Conservation (phyloP, 306 rosid species). For the Trifolium fragiferum region DNA sequence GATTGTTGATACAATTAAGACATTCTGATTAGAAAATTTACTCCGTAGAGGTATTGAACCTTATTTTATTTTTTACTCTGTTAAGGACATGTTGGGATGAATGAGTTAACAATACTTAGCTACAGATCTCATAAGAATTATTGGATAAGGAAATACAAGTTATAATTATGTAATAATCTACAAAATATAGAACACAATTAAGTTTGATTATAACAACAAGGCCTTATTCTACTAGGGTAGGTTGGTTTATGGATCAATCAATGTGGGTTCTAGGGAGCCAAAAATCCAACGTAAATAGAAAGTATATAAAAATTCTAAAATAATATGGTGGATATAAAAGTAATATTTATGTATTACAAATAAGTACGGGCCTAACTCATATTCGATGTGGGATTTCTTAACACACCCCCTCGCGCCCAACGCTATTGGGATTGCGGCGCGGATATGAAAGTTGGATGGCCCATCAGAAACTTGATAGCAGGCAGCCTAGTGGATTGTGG, state of each 20-base stretch:
- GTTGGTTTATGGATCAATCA: conserved; percentile 13
- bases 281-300: conserved; percentile 3
- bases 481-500: too few relatives aligned
- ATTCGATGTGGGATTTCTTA: too few relatives aligned
- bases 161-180: conserved; percentile 1
- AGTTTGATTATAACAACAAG: conserved; percentile 2
- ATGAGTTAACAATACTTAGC: conserved; percentile 2
- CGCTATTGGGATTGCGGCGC: too few relatives aligned
- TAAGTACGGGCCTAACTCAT: too few relatives aligned
- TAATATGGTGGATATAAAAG: not conserved
- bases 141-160: not conserved
- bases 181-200: not conserved
- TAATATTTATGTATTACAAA: too few relatives aligned
- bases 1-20: conserved; percentile 22
- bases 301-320: conserved; percentile 14
- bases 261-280: conserved; percentile 9
- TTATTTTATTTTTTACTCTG: conserved; percentile 15
- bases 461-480: too few relatives aligned
- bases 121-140: not conserved
- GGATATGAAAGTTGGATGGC: too few relatives aligned
- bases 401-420: too few relatives aligned
- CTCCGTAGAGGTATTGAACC: conserved; percentile 10
- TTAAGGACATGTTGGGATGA: conserved; percentile 1
- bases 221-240: not conserved
- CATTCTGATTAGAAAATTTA: conserved; percentile 13